Base-by-base conservation (phyloP, 2,329 filamentous ascomycete genomes). In the Talaromyces marneffei region DNA sequence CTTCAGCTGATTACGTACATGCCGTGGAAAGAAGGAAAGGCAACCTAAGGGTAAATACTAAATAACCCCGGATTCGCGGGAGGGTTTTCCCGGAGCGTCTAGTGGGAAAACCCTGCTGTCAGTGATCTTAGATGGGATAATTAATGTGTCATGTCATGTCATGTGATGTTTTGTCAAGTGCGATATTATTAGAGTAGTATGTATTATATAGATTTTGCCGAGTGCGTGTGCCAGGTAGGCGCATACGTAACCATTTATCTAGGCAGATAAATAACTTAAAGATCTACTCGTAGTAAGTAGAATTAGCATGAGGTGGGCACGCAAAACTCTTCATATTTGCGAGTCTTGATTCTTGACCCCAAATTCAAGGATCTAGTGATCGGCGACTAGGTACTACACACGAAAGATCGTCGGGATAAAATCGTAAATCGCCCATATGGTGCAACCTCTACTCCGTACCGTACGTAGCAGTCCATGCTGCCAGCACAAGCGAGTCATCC, bases 31-130 rank as follows among this genome's bases (percentile, higher is more conserved):
- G n/a, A n/a, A n/a, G n/a, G n/a, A n/a, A n/a, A 16, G 42, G 23
- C 44, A 46, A n/a, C n/a, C n/a, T n/a, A n/a, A 42, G 42, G 42
- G 42, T 27, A 27, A 42, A 7, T n/a, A 39, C 16, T 18, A 4
- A n/a, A 48, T n/a, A 40, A 27, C 52, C 52, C 52, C 52, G 52
- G 52, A 55, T 55, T 55, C 52, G 33, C 52, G 52, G 52, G 35
- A 55, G 20, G 14, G 33, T 25, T 55, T 55, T 14, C 52, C 52
- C 52, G 52, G 31, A 14, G 8, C n/a, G 23, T 29, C 42, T 23
- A 18, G 20, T n/a, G 44, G 44, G 27, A 25, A 50, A 50, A 50
- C 46, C 25, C 7, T 31, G 27, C 25, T 20, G n/a, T 52, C 46
- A 48, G 23, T 29, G 44, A 48, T 48, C 44, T 29, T n/a, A 48